Conservation (phyloP, 805 yeast species). For the Metschnikowia dekortorum region DNA sequence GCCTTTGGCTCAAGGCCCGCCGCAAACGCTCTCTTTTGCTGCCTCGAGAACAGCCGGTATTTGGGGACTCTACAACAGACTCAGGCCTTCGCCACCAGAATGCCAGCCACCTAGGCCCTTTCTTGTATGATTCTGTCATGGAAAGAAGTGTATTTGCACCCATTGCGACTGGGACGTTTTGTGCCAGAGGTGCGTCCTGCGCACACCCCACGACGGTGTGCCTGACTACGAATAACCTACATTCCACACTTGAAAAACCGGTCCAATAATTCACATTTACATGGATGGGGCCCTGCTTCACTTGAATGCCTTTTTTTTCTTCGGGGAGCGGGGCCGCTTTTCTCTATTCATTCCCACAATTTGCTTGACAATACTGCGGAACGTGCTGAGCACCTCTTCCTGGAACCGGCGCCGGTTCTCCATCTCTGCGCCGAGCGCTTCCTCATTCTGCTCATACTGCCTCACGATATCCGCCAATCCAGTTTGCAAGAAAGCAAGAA, state of each 20-base stretch:
- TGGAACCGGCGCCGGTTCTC: conserved; percentile 12
- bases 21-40: conserved; percentile 1
- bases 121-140: neutral
- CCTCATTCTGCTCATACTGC: conserved; percentile 10
- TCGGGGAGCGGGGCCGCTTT: neutral
- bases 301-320: neutral
- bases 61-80: neutral
- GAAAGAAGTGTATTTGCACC: conserved; percentile 1
- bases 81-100: neutral
- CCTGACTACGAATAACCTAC: neutral
- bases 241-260: neutral
- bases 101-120: neutral
- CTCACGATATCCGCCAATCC: conserved; percentile 8
- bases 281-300: neutral
- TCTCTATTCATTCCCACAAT: conserved; percentile 8
- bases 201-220: neutral
- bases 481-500: conserved; percentile 9
- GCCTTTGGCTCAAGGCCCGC: neutral
- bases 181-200: neutral
- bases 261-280: neutral
- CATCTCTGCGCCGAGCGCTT: conserved; percentile 11
- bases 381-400: conserved; percentile 12
- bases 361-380: conserved; percentile 9
- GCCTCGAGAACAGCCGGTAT: neutral
- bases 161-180: neutral